Conservation (phyloP, 768 basidiomycete species). For the Pleurotus ostreatus region DNA sequence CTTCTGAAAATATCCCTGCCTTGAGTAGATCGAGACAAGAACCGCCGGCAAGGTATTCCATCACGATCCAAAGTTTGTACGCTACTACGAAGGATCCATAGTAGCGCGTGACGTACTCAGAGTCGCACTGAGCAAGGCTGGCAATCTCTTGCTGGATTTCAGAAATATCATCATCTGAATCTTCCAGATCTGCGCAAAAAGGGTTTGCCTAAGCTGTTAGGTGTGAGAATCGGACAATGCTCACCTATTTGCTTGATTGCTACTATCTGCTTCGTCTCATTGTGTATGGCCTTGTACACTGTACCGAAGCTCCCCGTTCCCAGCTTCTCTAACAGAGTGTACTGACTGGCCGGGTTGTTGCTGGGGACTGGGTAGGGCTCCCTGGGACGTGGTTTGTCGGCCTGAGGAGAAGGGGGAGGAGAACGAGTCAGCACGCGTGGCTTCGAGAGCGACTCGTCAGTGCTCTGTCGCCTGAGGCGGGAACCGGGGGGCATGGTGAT, state of each 20-base stretch:
- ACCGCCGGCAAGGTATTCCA: conserved; percentile 99
- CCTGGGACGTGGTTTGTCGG: conserved; percentile 31
- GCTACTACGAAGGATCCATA: conserved; percentile 96
- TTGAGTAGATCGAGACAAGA: conserved; percentile 96
- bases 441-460: conserved; percentile 37
- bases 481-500: conserved; percentile 42
- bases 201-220: conserved; percentile 8
- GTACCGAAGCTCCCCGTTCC: conserved; percentile 96
- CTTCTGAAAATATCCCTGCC: conserved; percentile 85
- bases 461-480: conserved; percentile 38
- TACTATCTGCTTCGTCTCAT: conserved; percentile 90
- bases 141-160: conserved; percentile 99
- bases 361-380: conserved; percentile 70
- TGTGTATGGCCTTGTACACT: conserved; percentile 97
- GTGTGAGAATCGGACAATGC: conserved; percentile 21
- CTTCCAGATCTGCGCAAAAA: conserved; percentile 74
- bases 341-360: conserved; percentile 84
- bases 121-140: conserved; percentile 92
- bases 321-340: conserved; percentile 91
- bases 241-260: conserved; percentile 97
- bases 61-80: conserved; percentile 98
- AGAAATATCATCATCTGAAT: conserved; percentile 96
- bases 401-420: conserved; percentile 46
- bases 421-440: conserved; percentile 38
- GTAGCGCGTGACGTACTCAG: conserved; percentile 93